These are phyloP conservation scores for Casuarina equisetifolia DNA, from an alignment of 306 rosid species.

Conservation along the genomic window DNA sequence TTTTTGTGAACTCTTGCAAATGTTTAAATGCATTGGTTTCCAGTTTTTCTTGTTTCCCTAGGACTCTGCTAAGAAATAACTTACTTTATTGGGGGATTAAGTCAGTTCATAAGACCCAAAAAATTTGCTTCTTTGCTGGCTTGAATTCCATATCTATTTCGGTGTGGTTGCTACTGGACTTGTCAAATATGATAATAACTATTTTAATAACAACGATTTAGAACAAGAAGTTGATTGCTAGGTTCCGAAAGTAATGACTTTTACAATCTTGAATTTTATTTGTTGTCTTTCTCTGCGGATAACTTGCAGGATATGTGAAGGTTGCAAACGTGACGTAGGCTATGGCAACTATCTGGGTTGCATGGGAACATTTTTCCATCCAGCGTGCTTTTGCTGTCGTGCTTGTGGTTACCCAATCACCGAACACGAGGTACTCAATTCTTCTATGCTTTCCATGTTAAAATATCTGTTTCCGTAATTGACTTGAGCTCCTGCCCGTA, in stretches of 20 bases:
- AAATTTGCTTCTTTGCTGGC: slow-evolving; percentile 16
- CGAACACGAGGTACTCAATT: slow-evolving; percentile 74
- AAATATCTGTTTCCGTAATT: neutral
- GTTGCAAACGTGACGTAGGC: slow-evolving; percentile 65
- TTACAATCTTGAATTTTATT: slow-evolving; percentile 10
- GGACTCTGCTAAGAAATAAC: neutral
- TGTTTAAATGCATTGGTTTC: neutral
- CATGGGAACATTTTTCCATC: slow-evolving; percentile 74
- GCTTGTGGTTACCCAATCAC: slow-evolving; percentile 73
- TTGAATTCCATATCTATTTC: slow-evolving; percentile 27
- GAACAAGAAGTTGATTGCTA: neutral
- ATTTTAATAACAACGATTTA: neutral
- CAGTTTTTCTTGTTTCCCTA: neutral
- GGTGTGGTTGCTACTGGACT: slow-evolving; percentile 27
- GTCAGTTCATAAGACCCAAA: neutral
- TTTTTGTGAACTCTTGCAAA: neutral
- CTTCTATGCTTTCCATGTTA: slow-evolving; percentile 15
- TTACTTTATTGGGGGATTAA: neutral
- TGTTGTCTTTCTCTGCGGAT: slow-evolving; percentile 21
- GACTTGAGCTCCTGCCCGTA: slow-evolving; percentile 1
- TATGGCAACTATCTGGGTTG: slow-evolving; percentile 75
- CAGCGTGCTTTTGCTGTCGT: slow-evolving; percentile 76
- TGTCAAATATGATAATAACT: slow-evolving; percentile 3
- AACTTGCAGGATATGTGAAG: slow-evolving; percentile 59
- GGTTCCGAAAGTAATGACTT: neutral